Conservation (phyloP, 768 basidiomycete genomes). For the Xerocomellus intermedius region DNA sequence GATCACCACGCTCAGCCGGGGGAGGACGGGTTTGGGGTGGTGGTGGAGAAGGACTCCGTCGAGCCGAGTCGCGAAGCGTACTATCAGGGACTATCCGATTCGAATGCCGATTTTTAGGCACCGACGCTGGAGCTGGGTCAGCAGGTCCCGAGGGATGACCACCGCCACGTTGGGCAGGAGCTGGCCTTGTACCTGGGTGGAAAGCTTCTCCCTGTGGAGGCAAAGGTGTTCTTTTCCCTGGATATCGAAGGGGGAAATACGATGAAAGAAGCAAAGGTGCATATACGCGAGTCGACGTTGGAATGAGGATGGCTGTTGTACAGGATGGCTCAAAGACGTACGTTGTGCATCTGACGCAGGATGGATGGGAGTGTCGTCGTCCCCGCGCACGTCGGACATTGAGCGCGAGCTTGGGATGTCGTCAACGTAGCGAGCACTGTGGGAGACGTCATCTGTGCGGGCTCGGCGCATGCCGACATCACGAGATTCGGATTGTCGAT, state of each 20-base stretch:
- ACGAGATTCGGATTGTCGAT: conserved; percentile 11
- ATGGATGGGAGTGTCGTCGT: conserved; percentile 17
- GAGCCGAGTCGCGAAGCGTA: conserved; percentile 5
- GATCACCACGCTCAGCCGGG: conserved; percentile 12
- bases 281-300: conserved; percentile 27
- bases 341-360: conserved; percentile 35
- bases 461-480: conserved; percentile 19
- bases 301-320: conserved; percentile 28
- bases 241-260: conserved; percentile 16
- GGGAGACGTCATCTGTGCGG: conserved; percentile 20
- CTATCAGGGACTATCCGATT: conserved; percentile 3
- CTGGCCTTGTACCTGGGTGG: conserved; percentile 20
- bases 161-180: conserved; percentile 10
- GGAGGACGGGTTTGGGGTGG: conserved; percentile 3
- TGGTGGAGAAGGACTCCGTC: conserved; percentile 14
- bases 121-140: conserved; percentile 1
- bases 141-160: conserved; percentile 6
- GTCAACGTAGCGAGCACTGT: conserved; percentile 14
- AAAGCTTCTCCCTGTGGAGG: conserved; percentile 36
- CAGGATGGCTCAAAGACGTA: conserved; percentile 36
- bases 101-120: conserved; percentile 8
- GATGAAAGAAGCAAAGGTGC: conserved; percentile 18
- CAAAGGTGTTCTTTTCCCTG: conserved; percentile 37
- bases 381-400: conserved; percentile 17
- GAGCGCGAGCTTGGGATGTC: conserved; percentile 20